These are phyloP conservation scores for Neurospora sp. DNA, from an alignment of 495 filamentous ascomycete species.

Conservation along the genomic window DNA sequence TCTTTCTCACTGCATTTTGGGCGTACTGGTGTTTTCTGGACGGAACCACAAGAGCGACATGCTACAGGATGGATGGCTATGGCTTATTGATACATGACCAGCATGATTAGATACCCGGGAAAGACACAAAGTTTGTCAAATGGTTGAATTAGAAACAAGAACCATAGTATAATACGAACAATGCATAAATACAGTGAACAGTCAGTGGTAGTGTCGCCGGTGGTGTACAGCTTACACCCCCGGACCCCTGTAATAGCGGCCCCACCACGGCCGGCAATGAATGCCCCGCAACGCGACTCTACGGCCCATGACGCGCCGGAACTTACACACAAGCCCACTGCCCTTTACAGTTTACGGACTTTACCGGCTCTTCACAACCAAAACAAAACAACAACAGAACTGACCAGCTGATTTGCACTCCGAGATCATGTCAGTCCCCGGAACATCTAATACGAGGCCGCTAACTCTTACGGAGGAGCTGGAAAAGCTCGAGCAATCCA, in stretches of 20 bases:
- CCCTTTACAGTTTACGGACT: neutral
- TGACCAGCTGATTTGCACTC: neutral
- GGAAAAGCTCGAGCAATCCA: slow-evolving; percentile 92
- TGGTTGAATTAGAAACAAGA: neutral
- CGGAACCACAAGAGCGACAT: neutral
- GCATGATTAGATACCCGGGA: neutral
- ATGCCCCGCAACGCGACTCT: neutral
- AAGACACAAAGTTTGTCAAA: neutral
- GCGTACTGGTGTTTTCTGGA: neutral
- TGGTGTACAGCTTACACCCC: neutral
- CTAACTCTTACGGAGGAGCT: slow-evolving; percentile 87
- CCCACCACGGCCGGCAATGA: neutral
- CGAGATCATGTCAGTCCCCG: slow-evolving; percentile 29
- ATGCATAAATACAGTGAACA: neutral
- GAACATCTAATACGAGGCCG: slow-evolving; percentile 47
- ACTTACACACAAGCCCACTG: neutral
- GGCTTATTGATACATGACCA: neutral
- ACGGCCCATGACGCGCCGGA: neutral
- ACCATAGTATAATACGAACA: neutral
- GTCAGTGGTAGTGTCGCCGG: neutral
- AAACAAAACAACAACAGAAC: neutral
- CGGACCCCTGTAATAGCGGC: neutral
- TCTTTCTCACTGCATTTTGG: neutral
- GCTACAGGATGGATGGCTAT: neutral
- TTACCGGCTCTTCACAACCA: neutral